These are phyloP conservation scores for Aquilaria sinensis DNA, from an alignment of 345 rosid genomes.

Conservation along the genomic window DNA sequence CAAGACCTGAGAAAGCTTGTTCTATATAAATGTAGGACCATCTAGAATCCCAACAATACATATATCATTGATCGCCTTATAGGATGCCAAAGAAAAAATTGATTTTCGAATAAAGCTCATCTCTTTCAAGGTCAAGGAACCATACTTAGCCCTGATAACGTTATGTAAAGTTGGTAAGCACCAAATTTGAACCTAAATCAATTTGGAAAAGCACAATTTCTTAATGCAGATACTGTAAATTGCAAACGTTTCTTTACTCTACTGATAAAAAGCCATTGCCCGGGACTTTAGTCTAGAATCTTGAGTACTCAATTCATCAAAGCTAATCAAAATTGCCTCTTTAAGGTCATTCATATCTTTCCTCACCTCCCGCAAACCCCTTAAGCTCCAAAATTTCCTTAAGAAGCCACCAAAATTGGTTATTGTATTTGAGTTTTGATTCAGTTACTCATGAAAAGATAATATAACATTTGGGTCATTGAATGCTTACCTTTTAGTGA, in stretches of 20 bases:
- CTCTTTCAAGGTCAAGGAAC: slow-evolving; percentile 56
- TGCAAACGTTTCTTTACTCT: slow-evolving; percentile 44
- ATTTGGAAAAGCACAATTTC: slow-evolving; percentile 54
- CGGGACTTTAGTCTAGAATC: slow-evolving; percentile 50
- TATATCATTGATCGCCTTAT: slow-evolving; percentile 37
- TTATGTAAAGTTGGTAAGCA: slow-evolving; percentile 82
- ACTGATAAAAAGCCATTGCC: slow-evolving; percentile 54
- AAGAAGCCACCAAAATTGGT: too few relatives aligned
- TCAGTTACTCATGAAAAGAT: not conserved
- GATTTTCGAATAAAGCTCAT: slow-evolving; percentile 50
- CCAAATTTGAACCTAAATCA: slow-evolving; percentile 90
- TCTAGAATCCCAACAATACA: slow-evolving; percentile 42
- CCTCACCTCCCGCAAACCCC: slow-evolving; percentile 5
- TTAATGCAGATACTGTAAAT: slow-evolving; percentile 60
- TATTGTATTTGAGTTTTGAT: not conserved
- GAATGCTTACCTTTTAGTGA: too few relatives aligned
- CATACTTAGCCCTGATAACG: slow-evolving; percentile 52
- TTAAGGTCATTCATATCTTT: slow-evolving; percentile 75
- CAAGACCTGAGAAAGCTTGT: slow-evolving; percentile 92
- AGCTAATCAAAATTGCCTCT: slow-evolving; percentile 68
- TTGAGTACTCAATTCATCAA: slow-evolving; percentile 60
- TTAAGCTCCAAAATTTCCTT: not conserved
- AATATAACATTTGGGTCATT: too few relatives aligned
- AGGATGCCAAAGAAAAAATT: slow-evolving; percentile 64
- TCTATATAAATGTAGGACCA: slow-evolving; percentile 73